Base-by-base conservation (phyloP, 108 stramenopile species). In the Conticribra guillardii region DNA sequence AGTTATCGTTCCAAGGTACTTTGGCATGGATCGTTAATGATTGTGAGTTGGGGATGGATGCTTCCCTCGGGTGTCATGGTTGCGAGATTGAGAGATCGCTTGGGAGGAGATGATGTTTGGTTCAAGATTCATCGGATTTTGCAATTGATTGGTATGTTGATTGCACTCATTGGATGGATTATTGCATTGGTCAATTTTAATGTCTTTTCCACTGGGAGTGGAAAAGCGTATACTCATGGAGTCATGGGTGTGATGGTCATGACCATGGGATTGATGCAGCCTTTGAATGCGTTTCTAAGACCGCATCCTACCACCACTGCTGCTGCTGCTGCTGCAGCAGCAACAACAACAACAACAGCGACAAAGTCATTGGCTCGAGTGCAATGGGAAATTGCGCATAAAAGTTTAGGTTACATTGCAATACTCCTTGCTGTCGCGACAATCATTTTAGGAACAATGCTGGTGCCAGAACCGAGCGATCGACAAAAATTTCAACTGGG, bases 21-120 rank as follows among this genome's bases (percentile, higher is more conserved):
- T 59, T 80, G 50, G 67, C 79, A 80, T 46, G 79, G 73, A 21
- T 14, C 41, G 54, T 27, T 74, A 19, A 80, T 80, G 79, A 24
- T 80, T 47, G 41, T 68, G 14, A 61, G 55, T 0, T 80, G 79
- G 79, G 79, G 79, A 21, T 54, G 67, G 46, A 44, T 80, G 16
- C 31, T 80, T 3, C 79, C 79, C 1, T 45, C 57, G 15, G 79
- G 79, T 23, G 46, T 58, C 0, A 24, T 80, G 0, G 2, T 63
- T n/a, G 79, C 79, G 8, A 50, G 57, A 62, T 74, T 68, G 29
- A n/a, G n/a, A n/a, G 59, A 60, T 27, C 67, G 68, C 5, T 11
- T 9, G 8, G 37, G 37, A 11, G 37, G 11, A 41, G 8, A 11
- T 11, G 37, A 5, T 5, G 5, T 11, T 5, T 41, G 37, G 37